Evolutionary conservation across 306 rosid genomes (phyloP).

Genomic region (Quercus suber): DNA sequence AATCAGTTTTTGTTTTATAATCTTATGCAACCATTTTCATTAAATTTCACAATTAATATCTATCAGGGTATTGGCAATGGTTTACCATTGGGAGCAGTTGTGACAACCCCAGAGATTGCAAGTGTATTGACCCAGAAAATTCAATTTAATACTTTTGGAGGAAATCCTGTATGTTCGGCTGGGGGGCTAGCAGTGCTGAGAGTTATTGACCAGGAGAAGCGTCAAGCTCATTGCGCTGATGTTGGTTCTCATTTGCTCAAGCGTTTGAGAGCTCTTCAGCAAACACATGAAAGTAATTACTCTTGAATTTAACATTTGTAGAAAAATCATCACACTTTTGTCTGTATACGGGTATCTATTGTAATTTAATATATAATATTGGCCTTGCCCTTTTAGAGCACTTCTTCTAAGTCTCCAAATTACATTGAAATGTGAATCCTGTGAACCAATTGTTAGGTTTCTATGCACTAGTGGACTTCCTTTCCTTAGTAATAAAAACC

Average conservation of each 20-base stretch:
- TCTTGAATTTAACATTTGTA: slow-evolving; percentile 15
- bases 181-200: slow-evolving; percentile 88
- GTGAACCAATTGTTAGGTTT: background rate
- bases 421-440: background rate
- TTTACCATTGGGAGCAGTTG: slow-evolving; percentile 87
- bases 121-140: slow-evolving; percentile 71
- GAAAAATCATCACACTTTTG: no score
- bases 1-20: background rate
- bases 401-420: background rate
- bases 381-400: background rate
- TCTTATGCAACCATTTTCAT: slow-evolving; percentile 12
- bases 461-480: background rate
- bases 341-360: background rate
- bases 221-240: slow-evolving; percentile 69
- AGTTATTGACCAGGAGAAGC: slow-evolving; percentile 85
- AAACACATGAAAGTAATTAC: slow-evolving; percentile 64
- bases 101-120: slow-evolving; percentile 91
- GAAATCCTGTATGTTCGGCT: slow-evolving; percentile 92
- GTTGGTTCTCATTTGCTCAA: slow-evolving; percentile 79
- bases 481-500: background rate
- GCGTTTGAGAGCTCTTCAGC: slow-evolving; percentile 68
- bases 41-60: slow-evolving; percentile 16
- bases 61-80: slow-evolving; percentile 94
- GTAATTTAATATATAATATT: background rate
- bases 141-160: slow-evolving; percentile 84